Evolutionary conservation across 345 rosid genomes (phyloP), one percentile per base, ranked within the genome.

Genomic region (Draba incana): DNA sequence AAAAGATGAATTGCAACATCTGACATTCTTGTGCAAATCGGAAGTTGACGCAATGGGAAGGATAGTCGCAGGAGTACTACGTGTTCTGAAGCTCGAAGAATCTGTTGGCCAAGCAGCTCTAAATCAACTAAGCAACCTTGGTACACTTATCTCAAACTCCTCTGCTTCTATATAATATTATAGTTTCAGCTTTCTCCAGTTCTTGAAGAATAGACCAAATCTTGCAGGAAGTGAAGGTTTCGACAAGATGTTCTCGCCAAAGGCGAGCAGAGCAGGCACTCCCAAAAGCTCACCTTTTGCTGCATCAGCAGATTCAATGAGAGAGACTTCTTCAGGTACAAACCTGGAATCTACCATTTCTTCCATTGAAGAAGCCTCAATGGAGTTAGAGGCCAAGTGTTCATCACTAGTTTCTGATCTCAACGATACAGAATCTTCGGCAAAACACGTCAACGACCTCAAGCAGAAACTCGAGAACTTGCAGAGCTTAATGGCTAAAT

Each of bases 31-130:
- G 80, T 86, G 90, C 88, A 85, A 91, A 72, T 89, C 98, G 44
- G 99, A 94, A 80, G 86, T 82, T 69, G 89, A 92, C 66, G 90
- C 98, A 1, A 85, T 89, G 93, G 99, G 98, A 71, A 83, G 98
- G 65, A 84, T 92, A 70, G 80, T 87, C 44, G 99, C 98, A 47
- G 96, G 96, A 51, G 68, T 94, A 70, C 80, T 94, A 78, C 84
- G 88, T 70, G 75, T 94, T 65, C 86, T 94, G 75, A 91, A 88
- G 81, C 85, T 94, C 64, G 99, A 94, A 73, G 77, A 64, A 39
- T 83, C 98, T 5, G 71, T 94, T 52, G 99, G 99, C 55, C 92
- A 81, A 69, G 81, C 85, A 13, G 78, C 96, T 74, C 79, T 94
- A 8, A 72, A 91, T 77, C 94, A 94, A 76, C 93, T 94, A 38